Conservation (phyloP, 108 stramenopile genomes). For the Skeletonema potamos region DNA sequence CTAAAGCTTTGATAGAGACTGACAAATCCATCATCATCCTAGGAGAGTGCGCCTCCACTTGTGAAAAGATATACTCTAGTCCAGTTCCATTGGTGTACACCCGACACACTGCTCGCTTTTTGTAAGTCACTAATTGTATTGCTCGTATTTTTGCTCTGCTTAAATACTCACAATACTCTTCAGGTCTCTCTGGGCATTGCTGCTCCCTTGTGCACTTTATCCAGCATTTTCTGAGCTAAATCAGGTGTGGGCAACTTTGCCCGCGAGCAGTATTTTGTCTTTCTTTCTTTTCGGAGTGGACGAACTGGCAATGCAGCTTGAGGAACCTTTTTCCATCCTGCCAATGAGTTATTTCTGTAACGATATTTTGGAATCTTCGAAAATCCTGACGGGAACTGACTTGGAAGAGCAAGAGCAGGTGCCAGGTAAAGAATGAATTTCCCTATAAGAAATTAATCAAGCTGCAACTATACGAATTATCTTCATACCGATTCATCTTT, state of each 20-base stretch:
- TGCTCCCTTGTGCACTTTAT: slow-evolving; percentile 68
- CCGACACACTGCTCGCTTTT: slow-evolving; percentile 72
- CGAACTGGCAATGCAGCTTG: slow-evolving; percentile 68
- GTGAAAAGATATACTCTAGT: slow-evolving; percentile 55
- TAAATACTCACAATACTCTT: no score
- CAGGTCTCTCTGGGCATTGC: slow-evolving; percentile 43
- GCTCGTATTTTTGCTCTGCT: no score
- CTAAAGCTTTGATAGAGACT: slow-evolving; percentile 45
- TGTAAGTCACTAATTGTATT: slow-evolving; percentile 3
- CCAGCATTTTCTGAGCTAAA: slow-evolving; percentile 18
- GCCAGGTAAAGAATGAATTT: background rate
- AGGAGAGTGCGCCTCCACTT: slow-evolving; percentile 32
- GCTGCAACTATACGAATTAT: background rate
- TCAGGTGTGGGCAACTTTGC: slow-evolving; percentile 42
- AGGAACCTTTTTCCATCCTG: slow-evolving; percentile 79
- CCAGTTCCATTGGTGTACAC: slow-evolving; percentile 66
- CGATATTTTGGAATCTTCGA: background rate
- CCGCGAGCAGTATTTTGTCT: slow-evolving; percentile 33
- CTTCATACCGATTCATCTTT: slow-evolving; percentile 4
- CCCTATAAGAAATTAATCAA: background rate
- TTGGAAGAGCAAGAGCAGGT: background rate
- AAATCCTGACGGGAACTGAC: background rate
- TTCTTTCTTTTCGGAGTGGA: slow-evolving; percentile 75
- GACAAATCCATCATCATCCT: slow-evolving; percentile 53
- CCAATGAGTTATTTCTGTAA: slow-evolving; percentile 61